Percentiles rank a stretch among this genome's conserved stretches.
These are phyloP conservation scores for Przewalskia tangutica DNA, from an alignment of 257 asterid genomes.

Conservation along the genomic window DNA sequence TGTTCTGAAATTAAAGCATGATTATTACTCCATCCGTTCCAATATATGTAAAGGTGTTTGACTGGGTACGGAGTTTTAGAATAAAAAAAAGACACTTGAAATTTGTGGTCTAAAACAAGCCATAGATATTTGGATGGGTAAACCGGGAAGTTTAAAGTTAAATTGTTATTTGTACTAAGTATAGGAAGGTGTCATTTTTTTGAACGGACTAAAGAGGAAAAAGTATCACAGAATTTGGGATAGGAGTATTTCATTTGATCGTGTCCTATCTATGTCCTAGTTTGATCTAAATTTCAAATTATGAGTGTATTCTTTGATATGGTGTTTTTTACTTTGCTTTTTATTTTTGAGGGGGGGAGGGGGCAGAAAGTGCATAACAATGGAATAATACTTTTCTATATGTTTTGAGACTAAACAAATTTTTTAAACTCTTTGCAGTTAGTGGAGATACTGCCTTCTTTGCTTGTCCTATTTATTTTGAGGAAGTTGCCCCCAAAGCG, in stretches of 20 bases:
- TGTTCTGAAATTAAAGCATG: not conserved
- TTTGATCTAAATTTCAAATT: not conserved
- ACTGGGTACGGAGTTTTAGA: too few species aligned
- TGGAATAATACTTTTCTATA: not conserved
- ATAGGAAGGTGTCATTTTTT: too few species aligned
- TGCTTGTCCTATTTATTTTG: conserved; percentile 89
- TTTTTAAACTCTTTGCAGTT: conserved; percentile 30
- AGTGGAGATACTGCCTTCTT: conserved; percentile 83
- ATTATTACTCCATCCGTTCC: not conserved
- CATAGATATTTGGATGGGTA: too few species aligned
- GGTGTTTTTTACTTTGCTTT: not conserved
- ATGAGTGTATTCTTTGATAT: not conserved
- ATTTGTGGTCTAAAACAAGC: too few species aligned
- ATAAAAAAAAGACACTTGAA: too few species aligned
- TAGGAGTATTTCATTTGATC: not conserved
- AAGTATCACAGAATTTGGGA: too few species aligned
- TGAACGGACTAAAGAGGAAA: too few species aligned
- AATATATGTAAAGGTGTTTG: too few species aligned
- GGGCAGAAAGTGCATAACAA: not conserved
- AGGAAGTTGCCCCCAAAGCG: conserved; percentile 95
- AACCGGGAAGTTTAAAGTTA: too few species aligned
- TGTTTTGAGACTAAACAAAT: not conserved
- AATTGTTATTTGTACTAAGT: too few species aligned
- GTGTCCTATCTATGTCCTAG: not conserved
- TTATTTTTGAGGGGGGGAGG: not conserved